These are phyloP conservation scores for Zoysia matrella DNA, from an alignment of 202 grass and related monocot genomes.

Conservation along the genomic window DNA sequence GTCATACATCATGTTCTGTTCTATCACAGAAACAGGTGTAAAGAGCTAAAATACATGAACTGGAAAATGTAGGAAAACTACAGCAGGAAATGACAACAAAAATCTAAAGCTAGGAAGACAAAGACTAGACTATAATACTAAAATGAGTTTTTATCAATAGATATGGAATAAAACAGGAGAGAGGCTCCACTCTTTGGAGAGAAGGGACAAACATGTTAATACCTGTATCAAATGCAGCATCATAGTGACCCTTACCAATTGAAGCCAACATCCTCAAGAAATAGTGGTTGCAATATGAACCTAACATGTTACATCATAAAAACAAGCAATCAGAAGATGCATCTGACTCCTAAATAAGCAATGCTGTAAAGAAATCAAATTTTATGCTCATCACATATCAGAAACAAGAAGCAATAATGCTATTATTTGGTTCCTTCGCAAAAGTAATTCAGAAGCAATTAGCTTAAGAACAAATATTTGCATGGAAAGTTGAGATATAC, in stretches of 20 bases:
- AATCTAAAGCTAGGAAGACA: not conserved
- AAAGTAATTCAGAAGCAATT: slow-evolving; percentile 29
- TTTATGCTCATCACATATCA: slow-evolving; percentile 2
- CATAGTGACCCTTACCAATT: slow-evolving; percentile 83
- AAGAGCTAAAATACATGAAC: not conserved
- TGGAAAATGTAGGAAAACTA: not conserved
- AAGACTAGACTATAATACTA: slow-evolving; percentile 20
- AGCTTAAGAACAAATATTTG: slow-evolving; percentile 2
- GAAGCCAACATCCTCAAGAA: slow-evolving; percentile 91
- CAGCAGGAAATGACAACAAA: not conserved
- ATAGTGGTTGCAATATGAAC: slow-evolving; percentile 94
- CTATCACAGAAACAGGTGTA: not conserved
- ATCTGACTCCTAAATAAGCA: slow-evolving; percentile 21
- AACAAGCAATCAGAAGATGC: slow-evolving; percentile 1
- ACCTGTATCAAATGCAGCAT: slow-evolving; percentile 80
- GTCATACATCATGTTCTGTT: not conserved
- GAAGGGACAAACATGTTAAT: slow-evolving; percentile 18
- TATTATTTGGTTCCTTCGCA: not conserved
- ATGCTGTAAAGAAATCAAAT: slow-evolving; percentile 6
- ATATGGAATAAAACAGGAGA: not conserved
- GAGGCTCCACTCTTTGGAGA: not conserved
- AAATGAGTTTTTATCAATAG: slow-evolving; percentile 8
- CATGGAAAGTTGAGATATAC: not conserved
- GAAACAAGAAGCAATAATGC: slow-evolving; percentile 22
- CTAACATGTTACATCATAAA: slow-evolving; percentile 53